phyloP scores from a whole-genome alignment of 768 basidiomycete species.

The Lactifluus hygrophoroides region DNA sequence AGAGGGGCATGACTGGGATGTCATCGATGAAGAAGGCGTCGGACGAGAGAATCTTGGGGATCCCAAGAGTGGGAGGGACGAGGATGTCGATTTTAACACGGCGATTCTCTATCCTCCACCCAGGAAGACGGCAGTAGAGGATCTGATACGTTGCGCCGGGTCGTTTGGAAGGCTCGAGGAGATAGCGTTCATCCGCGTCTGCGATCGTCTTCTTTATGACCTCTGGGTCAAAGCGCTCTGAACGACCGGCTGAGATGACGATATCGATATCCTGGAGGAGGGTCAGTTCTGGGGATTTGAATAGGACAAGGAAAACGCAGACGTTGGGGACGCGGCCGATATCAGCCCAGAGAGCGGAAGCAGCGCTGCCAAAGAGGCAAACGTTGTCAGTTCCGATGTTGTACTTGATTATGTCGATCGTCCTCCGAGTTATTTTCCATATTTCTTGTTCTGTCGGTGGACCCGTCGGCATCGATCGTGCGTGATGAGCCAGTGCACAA shows the following conservation, averaged over 20 bases:
- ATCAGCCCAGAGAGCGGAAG: neutral
- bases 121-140: conserved; percentile 7
- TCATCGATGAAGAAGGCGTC: neutral
- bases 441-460: neutral
- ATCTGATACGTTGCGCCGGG: neutral
- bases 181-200: neutral
- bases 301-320: neutral
- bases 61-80: neutral
- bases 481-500: too few relatives aligned
- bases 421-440: conserved; percentile 2
- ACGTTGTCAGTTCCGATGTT: neutral
- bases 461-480: neutral
- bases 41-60: neutral
- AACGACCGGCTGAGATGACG: neutral
- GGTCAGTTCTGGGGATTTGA: neutral
- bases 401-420: neutral
- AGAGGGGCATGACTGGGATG: conserved; percentile 5
- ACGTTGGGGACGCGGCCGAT: conserved; percentile 5
- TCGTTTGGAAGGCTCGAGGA: neutral
- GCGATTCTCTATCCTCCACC: neutral
- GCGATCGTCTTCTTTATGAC: neutral
- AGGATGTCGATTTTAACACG: conserved; percentile 7
- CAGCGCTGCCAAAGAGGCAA: conserved; percentile 9
- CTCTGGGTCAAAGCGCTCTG: neutral
- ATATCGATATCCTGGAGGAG: neutral